phyloP scores from a whole-genome alignment of 2,329 filamentous ascomycete genomes.

The Penicillium sp. region DNA sequence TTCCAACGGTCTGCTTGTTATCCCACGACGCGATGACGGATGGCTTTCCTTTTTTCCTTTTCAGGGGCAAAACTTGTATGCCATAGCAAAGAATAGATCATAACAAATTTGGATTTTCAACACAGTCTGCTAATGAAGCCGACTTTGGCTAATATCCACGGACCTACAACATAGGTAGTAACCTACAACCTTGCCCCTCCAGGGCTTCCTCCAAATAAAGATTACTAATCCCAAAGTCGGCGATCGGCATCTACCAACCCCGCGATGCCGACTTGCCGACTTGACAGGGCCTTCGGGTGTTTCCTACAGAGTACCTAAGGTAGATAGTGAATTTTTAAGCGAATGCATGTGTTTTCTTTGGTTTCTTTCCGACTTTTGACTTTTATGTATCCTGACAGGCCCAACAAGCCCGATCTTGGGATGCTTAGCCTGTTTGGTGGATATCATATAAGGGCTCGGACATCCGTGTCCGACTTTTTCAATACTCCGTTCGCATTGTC shows the following conservation, averaged over 20 bases:
- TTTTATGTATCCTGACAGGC: neutral
- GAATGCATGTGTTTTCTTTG: neutral
- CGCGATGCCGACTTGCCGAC: neutral
- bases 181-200: neutral
- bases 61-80: neutral
- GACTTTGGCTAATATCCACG: too few relatives aligned
- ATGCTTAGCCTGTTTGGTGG: neutral
- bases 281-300: too few relatives aligned
- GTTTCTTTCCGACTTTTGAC: neutral
- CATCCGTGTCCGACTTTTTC: neutral
- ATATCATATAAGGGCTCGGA: neutral
- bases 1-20: neutral
- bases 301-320: too few relatives aligned
- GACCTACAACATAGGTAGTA: too few relatives aligned
- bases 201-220: neutral
- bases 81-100: constrained; percentile 2
- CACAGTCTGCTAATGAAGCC: neutral
- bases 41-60: neutral
- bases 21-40: constrained; percentile 15
- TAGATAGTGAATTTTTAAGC: neutral
- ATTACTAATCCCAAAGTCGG: constrained; percentile 1
- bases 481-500: neutral
- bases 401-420: neutral
- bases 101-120: neutral
- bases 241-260: neutral